These are phyloP conservation scores for Scheffersomyces insectosa DNA, from an alignment of 1,139 yeast species.

Conservation along the genomic window DNA sequence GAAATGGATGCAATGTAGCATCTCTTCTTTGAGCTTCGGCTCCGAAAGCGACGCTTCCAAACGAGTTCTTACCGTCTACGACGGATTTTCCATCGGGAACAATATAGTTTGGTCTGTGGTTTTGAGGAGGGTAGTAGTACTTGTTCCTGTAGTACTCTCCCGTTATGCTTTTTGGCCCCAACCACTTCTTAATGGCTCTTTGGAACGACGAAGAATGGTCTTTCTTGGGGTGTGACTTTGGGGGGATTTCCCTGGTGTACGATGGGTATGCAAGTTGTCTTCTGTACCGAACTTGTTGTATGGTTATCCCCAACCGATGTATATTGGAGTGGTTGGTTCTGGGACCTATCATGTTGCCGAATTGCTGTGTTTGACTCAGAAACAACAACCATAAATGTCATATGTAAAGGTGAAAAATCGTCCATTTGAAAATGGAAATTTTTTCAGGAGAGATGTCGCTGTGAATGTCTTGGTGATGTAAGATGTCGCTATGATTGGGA, in stretches of 20 bases:
- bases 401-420: background rate
- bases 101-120: conserved; percentile 75
- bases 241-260: conserved; percentile 20
- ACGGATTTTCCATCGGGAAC: conserved; percentile 56
- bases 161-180: conserved; percentile 81
- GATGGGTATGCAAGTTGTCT: conserved; percentile 24
- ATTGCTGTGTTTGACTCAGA: background rate
- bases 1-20: conserved; percentile 69
- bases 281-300: conserved; percentile 9
- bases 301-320: conserved; percentile 6
- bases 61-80: conserved; percentile 21
- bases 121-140: conserved; percentile 69
- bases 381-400: background rate
- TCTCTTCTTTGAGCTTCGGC: conserved; percentile 22
- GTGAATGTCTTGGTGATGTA: background rate
- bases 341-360: conserved; percentile 8
- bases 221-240: conserved; percentile 22
- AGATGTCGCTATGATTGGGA: background rate
- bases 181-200: conserved; percentile 52
- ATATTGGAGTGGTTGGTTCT: conserved; percentile 4
- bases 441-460: conserved; percentile 11
- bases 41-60: conserved; percentile 12
- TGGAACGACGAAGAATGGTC: conserved; percentile 28
- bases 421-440: conserved; percentile 11
- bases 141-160: conserved; percentile 83